Percentiles rank a stretch among this genome's conserved stretches.
These are phyloP conservation scores for Juncus effusus DNA, from an alignment of 176 grass and related monocot species.

Conservation along the genomic window DNA sequence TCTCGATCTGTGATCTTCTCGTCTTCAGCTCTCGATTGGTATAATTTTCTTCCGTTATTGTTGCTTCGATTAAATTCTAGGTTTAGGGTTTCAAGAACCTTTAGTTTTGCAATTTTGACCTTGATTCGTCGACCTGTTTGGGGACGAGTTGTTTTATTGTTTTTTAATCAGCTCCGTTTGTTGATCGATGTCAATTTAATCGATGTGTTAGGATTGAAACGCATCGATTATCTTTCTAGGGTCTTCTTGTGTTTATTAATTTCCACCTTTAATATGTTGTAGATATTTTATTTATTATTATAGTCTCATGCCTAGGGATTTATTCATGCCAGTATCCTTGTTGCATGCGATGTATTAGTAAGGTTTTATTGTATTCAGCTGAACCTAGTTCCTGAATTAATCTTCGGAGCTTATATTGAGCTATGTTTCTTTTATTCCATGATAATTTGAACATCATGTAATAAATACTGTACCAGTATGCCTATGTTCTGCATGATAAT, in stretches of 20 bases:
- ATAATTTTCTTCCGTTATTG: conserved; percentile 20
- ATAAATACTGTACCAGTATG: too few relatives aligned
- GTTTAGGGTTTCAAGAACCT: conserved; percentile 38
- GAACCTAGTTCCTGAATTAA: background rate
- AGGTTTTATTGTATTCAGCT: background rate
- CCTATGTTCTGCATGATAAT: too few relatives aligned
- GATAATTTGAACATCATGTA: too few relatives aligned
- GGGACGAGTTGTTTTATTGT: conserved; percentile 12
- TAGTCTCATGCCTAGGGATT: background rate
- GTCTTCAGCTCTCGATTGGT: conserved; percentile 23
- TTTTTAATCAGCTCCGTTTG: conserved; percentile 14
- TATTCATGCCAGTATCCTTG: background rate
- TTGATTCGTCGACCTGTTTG: conserved; percentile 20
- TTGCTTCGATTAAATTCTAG: conserved; percentile 36
- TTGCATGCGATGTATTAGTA: background rate
- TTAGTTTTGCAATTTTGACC: conserved; percentile 14
- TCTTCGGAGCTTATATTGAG: conserved; percentile 4
- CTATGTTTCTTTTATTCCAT: background rate
- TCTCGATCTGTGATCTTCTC: conserved; percentile 18
- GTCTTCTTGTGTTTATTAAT: too few relatives aligned
- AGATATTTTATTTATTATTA: too few relatives aligned
- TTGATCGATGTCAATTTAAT: conserved; percentile 21
- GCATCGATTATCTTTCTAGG: background rate
- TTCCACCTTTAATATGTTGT: too few relatives aligned
- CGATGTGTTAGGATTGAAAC: conserved; percentile 1